Base-by-base conservation (phyloP, 306 rosid species). In the Crotalaria pallida region DNA sequence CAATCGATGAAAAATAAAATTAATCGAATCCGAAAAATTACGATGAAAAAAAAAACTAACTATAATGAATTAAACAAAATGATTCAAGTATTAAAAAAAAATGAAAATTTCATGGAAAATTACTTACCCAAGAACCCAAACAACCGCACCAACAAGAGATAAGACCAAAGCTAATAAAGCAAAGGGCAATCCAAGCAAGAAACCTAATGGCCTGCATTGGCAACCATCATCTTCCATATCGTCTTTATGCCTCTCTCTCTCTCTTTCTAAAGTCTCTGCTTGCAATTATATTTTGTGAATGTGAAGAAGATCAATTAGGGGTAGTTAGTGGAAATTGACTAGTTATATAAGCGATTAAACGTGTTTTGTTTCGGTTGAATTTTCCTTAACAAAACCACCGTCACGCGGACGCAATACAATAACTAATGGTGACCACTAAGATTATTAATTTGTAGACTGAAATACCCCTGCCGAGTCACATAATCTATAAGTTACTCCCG, bases 131-230 rank as follows among this genome's bases (percentile, higher is more conserved):
- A 92, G 8, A 72, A 88, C 10, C 96, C 96, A 92, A n/a, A 92
- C 34, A 33, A 92, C 79, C 0, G 96, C 96, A 5, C 98, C 96
- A 0, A 90, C 59, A 0, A 84, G 73, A 2, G 96, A 87, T 17
- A 92, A 49, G 34, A 88, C 38, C 76, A 89, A 60, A 2, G 96
- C 92, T 49, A 88, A 19, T 15, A 92, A 41, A 3, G 96, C 92
- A 55, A 92, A 92, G 13, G 98, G 96, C 29, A 92, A 76, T 15
- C 98, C 98, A 53, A 92, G 34, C 69, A 89, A 77, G 85, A 92
- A 89, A 21, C 96, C 98, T 45, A 89, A 70, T 10, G 96, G 96
- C 75, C 88, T 88, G 82, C 98, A 92, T 60, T 78, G 88, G 77
- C 97, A 91, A 61, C 47, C 78, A 8, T 65, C 57, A 3, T 78